Base-by-base conservation (phyloP, 192 early-diverging fungal species). In the Funneliformis geosporum region DNA sequence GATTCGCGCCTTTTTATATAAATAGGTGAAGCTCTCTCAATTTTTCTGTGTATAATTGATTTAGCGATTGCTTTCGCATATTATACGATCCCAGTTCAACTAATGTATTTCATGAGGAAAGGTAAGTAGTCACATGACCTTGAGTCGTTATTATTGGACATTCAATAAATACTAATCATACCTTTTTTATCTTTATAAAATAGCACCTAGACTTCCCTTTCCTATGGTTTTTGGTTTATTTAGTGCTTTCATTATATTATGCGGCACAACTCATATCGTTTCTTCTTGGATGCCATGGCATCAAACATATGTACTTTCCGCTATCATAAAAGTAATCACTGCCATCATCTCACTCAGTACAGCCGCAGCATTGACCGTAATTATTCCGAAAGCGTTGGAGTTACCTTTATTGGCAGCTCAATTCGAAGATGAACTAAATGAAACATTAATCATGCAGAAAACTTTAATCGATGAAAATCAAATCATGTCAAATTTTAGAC, bases 71-170 rank as follows among this genome's bases (percentile, higher is more conserved):
- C 70, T 21, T 14, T 73, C 44, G 70, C 70, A 2, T 73, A 73
- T 50, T 73, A 47, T 23, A 47, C 70, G 3, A 73, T 73, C 50
- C 70, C 70, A n/a, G 8, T 73, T 42, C 70, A 73, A 47, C 40
- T 73, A 43, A 47, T 73, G 16, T 73, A 73, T n/a, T 73, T 73
- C 11, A 73, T 73, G 70, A 43, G 70, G 50, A 73, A 73, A 73
- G 70, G 70, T 73, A 25, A 4, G 59, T 14, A 60, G 25, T 62
- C 61, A 62, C 61, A 62, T 62, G 61, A 62, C 11, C 0, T 28
- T 8, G 18, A 11, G 27, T 55, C n/a, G 4, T 60, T 14, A n/a
- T n/a, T 60, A 60, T 16, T n/a, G 5, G 16, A 33, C 33, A 2
- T 33, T 33, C 33, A 2, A 33, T 33, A 33, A 0, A 33, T 33